Evolutionary conservation across 768 basidiomycete species (phyloP).

Genomic region (Russula dissimulans): DNA sequence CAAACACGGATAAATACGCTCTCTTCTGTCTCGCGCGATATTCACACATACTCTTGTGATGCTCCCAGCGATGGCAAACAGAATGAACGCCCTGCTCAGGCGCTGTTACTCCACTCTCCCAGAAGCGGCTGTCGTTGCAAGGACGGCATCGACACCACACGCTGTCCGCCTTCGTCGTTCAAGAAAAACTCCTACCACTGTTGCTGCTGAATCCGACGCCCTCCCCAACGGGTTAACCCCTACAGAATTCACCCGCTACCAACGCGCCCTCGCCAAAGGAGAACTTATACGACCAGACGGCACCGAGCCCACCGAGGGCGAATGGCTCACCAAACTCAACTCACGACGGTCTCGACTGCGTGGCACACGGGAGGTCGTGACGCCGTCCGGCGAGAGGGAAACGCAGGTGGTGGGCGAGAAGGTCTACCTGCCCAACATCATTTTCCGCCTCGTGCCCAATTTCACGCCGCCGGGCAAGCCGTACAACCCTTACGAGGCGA

Average conservation of each 20-base stretch:
- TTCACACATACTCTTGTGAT: neutral
- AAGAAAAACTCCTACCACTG: conserved; percentile 34
- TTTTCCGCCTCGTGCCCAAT: conserved; percentile 79
- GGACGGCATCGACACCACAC: conserved; percentile 62
- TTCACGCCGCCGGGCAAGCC: conserved; percentile 62
- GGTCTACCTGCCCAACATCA: conserved; percentile 83
- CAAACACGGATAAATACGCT: conserved; percentile 2
- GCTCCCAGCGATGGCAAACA: neutral
- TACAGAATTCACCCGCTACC: conserved; percentile 52
- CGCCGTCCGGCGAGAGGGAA: conserved; percentile 34
- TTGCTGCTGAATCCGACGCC: conserved; percentile 37
- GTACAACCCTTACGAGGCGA: conserved; percentile 93
- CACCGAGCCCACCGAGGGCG: conserved; percentile 34
- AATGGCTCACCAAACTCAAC: conserved; percentile 54
- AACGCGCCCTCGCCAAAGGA: conserved; percentile 46
- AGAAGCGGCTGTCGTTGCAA: conserved; percentile 36
- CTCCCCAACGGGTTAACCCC: conserved; percentile 52
- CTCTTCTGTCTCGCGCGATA: too few species aligned
- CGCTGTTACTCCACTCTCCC: conserved; percentile 36
- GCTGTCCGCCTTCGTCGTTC: conserved; percentile 63
- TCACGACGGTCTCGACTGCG: conserved; percentile 55
- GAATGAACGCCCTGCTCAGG: conserved; percentile 32
- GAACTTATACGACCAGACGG: conserved; percentile 32
- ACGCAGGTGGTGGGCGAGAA: conserved; percentile 64
- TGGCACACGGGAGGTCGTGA: conserved; percentile 38